These are phyloP conservation scores for Calycina marina DNA, from an alignment of 2,329 filamentous ascomycete genomes.

Conservation along the genomic window DNA sequence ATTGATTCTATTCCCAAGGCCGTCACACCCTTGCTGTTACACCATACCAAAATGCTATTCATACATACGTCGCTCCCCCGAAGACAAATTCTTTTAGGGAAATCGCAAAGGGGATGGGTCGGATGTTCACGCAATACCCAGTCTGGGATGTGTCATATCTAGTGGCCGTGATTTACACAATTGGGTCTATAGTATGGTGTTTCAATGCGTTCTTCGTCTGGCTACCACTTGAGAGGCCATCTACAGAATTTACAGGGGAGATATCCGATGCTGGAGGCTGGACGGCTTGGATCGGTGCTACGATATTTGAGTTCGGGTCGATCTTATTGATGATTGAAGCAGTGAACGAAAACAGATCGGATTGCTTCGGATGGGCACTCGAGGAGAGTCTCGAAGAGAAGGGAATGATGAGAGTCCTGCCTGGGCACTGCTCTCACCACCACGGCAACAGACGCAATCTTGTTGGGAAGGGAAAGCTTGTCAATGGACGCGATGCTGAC, in stretches of 20 bases:
- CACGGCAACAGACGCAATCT: slow-evolving; percentile 26
- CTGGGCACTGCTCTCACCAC: slow-evolving; percentile 26
- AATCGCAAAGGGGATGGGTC: slow-evolving; percentile 24
- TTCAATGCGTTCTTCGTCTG: slow-evolving; percentile 50
- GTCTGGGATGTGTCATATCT: slow-evolving; percentile 43
- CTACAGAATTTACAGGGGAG: slow-evolving; percentile 39
- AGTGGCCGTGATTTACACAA: slow-evolving; percentile 37
- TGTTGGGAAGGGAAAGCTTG: slow-evolving; percentile 21
- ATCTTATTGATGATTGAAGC: slow-evolving; percentile 51
- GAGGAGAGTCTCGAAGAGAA: slow-evolving; percentile 17
- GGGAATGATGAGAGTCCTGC: slow-evolving; percentile 10
- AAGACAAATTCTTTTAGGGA: slow-evolving; percentile 20
- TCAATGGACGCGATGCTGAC: slow-evolving; percentile 8
- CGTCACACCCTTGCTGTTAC: slow-evolving; percentile 27
- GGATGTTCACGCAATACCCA: slow-evolving; percentile 35
- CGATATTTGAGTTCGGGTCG: slow-evolving; percentile 50
- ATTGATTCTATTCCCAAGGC: slow-evolving; percentile 10
- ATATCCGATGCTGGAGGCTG: slow-evolving; percentile 39
- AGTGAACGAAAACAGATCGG: slow-evolving; percentile 48
- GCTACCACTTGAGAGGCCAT: slow-evolving; percentile 40
- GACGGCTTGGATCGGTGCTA: slow-evolving; percentile 51
- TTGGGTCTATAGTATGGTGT: slow-evolving; percentile 39
- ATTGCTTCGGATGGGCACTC: slow-evolving; percentile 55
- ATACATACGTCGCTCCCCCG: slow-evolving; percentile 17
- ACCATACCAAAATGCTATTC: slow-evolving; percentile 9